Conservation (phyloP, 129 eudicot species). For the Artemisia argyi region DNA sequence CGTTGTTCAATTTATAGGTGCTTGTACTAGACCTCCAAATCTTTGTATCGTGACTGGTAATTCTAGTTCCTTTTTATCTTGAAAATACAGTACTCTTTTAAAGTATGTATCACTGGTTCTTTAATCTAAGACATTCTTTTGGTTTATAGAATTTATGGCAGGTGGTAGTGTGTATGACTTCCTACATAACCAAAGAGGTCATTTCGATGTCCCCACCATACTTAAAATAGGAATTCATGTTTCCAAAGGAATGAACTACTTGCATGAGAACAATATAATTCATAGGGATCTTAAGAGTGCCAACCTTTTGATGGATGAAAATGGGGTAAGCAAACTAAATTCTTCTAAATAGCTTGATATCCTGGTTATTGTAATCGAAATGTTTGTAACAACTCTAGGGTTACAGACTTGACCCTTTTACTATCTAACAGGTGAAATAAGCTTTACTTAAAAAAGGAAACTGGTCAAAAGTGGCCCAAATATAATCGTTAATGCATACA, state of each 20-base stretch:
- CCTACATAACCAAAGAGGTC: conserved; percentile 68
- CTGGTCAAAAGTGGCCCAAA: background rate
- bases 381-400: background rate
- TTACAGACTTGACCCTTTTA: background rate
- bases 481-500: background rate
- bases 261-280: conserved; percentile 79
- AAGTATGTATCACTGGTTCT: conserved; percentile 1
- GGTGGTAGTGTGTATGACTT: conserved; percentile 88
- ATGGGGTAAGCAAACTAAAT: conserved; percentile 55
- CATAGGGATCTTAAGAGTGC: conserved; percentile 96
- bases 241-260: conserved; percentile 90
- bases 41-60: conserved; percentile 88
- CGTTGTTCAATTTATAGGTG: conserved; percentile 86
- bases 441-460: background rate
- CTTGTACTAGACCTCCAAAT: conserved; percentile 83
- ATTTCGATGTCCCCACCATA: conserved; percentile 60
- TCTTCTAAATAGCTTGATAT: conserved; percentile 7
- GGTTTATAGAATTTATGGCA: conserved; percentile 71
- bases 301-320: conserved; percentile 85
- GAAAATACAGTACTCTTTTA: conserved; percentile 5
- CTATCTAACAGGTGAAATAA: background rate
- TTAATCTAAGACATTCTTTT: background rate
- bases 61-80: conserved; percentile 9
- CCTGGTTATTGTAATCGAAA: background rate
- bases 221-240: conserved; percentile 75